These are phyloP conservation scores for Whalleya microplaca DNA, from an alignment of 2,329 filamentous ascomycete species.

Conservation along the genomic window DNA sequence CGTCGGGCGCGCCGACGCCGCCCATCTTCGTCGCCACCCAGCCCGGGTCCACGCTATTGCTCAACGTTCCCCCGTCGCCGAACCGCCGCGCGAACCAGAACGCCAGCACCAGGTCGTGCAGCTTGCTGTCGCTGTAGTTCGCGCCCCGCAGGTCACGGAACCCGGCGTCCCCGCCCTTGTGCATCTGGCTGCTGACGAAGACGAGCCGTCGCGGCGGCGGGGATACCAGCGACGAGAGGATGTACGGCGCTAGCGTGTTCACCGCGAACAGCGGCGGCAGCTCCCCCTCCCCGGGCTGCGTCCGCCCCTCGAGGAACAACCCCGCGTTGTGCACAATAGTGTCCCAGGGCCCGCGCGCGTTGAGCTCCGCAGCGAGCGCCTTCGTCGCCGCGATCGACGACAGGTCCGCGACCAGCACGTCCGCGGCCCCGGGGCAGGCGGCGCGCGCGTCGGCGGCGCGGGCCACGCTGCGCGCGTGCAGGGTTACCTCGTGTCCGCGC, in stretches of 20 bases:
- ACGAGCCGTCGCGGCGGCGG: slow-evolving; percentile 52
- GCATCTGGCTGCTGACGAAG: slow-evolving; percentile 56
- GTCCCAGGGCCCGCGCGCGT: slow-evolving; percentile 55
- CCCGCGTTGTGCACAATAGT: slow-evolving; percentile 63
- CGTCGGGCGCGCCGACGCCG: slow-evolving; percentile 49
- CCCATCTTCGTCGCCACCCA: slow-evolving; percentile 62
- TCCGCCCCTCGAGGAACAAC: slow-evolving; percentile 44
- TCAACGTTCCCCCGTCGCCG: slow-evolving; percentile 42
- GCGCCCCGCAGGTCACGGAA: slow-evolving; percentile 44
- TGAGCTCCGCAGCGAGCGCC: slow-evolving; percentile 53
- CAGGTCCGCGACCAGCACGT: slow-evolving; percentile 57
- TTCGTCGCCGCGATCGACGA: slow-evolving; percentile 54
- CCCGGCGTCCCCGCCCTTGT: slow-evolving; percentile 48
- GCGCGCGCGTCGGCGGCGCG: slow-evolving; percentile 53
- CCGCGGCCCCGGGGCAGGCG: slow-evolving; percentile 53
- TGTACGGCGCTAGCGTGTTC: slow-evolving; percentile 61
- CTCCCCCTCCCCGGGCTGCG: slow-evolving; percentile 38
- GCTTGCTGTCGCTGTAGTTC: slow-evolving; percentile 58
- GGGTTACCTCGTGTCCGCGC: slow-evolving; percentile 57
- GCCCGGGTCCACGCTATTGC: slow-evolving; percentile 54
- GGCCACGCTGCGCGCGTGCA: slow-evolving; percentile 60
- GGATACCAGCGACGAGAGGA: slow-evolving; percentile 55
- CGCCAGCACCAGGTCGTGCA: slow-evolving; percentile 59
- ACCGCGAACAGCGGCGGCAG: slow-evolving; percentile 56
- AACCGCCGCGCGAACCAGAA: slow-evolving; percentile 55